Base-by-base conservation (phyloP, 768 basidiomycete genomes). In the Termitomyces sp. region DNA sequence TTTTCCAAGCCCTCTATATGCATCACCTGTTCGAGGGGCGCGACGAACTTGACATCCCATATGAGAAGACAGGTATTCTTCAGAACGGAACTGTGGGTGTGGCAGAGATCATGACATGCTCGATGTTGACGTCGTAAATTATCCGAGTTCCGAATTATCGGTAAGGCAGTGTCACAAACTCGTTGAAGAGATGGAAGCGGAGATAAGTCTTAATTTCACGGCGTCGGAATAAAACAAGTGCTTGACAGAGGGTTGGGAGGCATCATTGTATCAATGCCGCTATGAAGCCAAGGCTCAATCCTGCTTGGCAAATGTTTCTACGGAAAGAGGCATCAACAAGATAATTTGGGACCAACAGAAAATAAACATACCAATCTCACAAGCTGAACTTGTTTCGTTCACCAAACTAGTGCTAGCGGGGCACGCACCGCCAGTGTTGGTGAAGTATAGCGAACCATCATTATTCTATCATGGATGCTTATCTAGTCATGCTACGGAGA, bases 351-450 rank as follows among this genome's bases (percentile, higher is more conserved):
- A 26, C 35, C 4, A 6, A 24, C 2, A 49, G n/a, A 41, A 9
- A 5, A n/a, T 48, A 24, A 11, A n/a, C 48, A 15, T 21, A 24
- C 35, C 9, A 6, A 24, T n/a, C 17, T 48, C 11, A 49, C 48
- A 49, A 7, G 22, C 4, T 7, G 34, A 6, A 24, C 4, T 6
- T 10, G 48, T 17, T 32, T 48, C 51, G 12, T 38, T 51, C 10
- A 46, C 28, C 9, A 59, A 21, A 7, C 44, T 48, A 38, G 45
- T 37, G 5, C 43, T 45, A 32, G 28, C 47, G 22, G 60, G 60
- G 38, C 60, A 61, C 15, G 60, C 46, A 2, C 54, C 57, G 8
- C 53, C 55, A n/a, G 60, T 59, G 43, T 61, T 61, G 17, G 55
- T 61, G 38, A 54, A 46, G 7, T 30, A 48, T 3, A 61, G 40